A percentile compares a stretch with the other conserved stretches of the same genome.
Conservation (phyloP, 2,329 filamentous ascomycete species). For the Botryosphaeria dothidea region DNA sequence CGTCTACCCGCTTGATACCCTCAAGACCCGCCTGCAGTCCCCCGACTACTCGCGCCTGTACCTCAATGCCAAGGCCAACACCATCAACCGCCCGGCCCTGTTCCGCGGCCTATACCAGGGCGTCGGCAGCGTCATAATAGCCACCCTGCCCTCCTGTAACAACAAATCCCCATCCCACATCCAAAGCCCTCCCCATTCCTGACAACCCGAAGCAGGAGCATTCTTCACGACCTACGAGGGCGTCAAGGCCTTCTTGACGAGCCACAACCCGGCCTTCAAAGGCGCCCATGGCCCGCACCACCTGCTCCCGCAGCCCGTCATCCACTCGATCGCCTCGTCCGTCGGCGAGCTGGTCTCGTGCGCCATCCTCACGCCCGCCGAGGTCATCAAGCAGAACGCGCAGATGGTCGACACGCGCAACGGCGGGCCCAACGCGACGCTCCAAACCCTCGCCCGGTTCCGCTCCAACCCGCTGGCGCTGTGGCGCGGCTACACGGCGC, state of each 20-base stretch:
- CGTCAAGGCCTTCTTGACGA: conserved; percentile 64
- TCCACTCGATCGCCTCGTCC: conserved; percentile 74
- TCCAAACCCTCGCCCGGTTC: conserved; percentile 60
- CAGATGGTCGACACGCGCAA: conserved; percentile 66
- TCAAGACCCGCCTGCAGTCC: conserved; percentile 84
- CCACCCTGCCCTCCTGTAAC: conserved; percentile 84
- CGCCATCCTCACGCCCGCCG: conserved; percentile 81
- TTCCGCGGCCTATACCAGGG: conserved; percentile 84
- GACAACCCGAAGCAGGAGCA: conserved; percentile 61
- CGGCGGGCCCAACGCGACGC: conserved; percentile 48
- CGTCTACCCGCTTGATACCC: conserved; percentile 83
- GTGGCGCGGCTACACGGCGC: conserved; percentile 75
- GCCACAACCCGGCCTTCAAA: conserved; percentile 46
- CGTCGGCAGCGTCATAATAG: conserved; percentile 79
- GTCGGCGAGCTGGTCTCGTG: conserved; percentile 82
- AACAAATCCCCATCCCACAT: conserved; percentile 24
- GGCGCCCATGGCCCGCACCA: conserved; percentile 27
- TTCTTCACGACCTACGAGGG: conserved; percentile 92
- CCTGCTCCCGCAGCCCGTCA: conserved; percentile 64
- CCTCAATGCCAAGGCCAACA: conserved; percentile 56
- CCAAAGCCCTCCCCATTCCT: not conserved
- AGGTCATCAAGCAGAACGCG: conserved; percentile 92
- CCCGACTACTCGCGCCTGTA: conserved; percentile 71
- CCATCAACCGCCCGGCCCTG: conserved; percentile 56
- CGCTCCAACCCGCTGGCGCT: conserved; percentile 55